Conservation (phyloP, 163 green algal genomes). For the Volvox carteri region DNA sequence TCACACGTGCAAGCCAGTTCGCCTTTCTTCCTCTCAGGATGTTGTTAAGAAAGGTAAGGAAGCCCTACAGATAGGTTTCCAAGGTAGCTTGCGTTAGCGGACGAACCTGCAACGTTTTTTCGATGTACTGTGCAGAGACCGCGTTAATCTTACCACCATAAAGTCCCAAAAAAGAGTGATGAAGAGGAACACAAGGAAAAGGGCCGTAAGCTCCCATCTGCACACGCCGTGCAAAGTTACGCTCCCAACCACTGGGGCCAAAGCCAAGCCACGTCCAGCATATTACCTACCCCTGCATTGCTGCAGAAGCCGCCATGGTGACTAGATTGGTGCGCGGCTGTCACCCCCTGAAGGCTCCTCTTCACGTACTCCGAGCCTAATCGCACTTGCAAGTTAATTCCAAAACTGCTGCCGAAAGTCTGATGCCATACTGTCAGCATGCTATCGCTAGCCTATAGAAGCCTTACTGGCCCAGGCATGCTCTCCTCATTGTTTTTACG, state of each 20-base stretch:
- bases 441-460: not conserved
- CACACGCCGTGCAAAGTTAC: not conserved
- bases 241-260: not conserved
- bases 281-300: constrained; percentile 10
- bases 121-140: not conserved
- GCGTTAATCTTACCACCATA: constrained; percentile 7
- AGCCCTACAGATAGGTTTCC: not conserved
- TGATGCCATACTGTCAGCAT: not conserved
- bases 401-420: not conserved
- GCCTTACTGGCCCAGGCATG: too few species aligned
- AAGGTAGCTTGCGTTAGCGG: not conserved
- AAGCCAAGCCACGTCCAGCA: not conserved
- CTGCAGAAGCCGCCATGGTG: constrained; percentile 1
- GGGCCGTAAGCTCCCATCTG: constrained; percentile 47
- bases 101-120: too few species aligned
- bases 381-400: not conserved
- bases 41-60: constrained; percentile 60
- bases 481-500: too few species aligned
- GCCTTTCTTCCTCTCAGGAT: constrained; percentile 50
- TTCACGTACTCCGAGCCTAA: not conserved
- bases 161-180: constrained; percentile 48
- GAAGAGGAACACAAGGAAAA: constrained; percentile 50
- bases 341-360: not conserved
- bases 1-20: constrained; percentile 57
- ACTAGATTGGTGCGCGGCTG: not conserved